Base-by-base conservation (phyloP, 345 rosid genomes). In the Moringa oleifera region DNA sequence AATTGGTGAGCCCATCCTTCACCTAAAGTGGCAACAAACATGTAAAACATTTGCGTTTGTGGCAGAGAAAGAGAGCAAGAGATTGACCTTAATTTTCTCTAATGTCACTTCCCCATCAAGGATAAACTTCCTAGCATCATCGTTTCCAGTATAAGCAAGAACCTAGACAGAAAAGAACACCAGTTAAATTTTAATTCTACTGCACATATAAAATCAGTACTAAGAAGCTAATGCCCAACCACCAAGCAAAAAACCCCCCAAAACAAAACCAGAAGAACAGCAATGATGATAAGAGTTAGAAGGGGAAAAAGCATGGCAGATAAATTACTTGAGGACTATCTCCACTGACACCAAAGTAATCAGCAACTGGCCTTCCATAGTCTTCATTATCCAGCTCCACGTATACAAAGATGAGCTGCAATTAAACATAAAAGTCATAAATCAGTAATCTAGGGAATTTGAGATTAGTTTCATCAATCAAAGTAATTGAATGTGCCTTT, bases 331-430 rank as follows among this genome's bases (percentile, higher is more conserved):
- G 75, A 58, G 99, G 86, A 65, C 78, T 84, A 69, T 72, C 70
- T 64, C 87, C 88, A 18, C 81, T 63, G 61, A 89, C 75, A 61
- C 97, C 97, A 72, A 95, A 95, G 77, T 91, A 95, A 2, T 95
- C 96, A 62, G 99, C 81, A 22, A 95, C 93, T 41, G 96, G 97
- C 77, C 77, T 85, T 71, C 97, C 99, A 58, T 76, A 80, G 52
- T 91, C 99, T 77, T 95, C 96, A 58, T 89, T 85, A 58, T 91
- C 97, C 90, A 84, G 69, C 62, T 95, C 93, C 69, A 91, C 97
- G 64, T 70, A 78, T 28, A 89, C 97, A 61, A 87, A 95, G 69
- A 95, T 74, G 66, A 95, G 83, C 99, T 95, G 88, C 81, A 75
- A 59, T 46, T 68, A 68, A 19, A 59, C 47, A 23, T 16, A 59